Percentiles rank a stretch among this genome's conserved stretches.
Evolutionary conservation across 768 basidiomycete species (phyloP).

Genomic region (Calocybe indica): DNA sequence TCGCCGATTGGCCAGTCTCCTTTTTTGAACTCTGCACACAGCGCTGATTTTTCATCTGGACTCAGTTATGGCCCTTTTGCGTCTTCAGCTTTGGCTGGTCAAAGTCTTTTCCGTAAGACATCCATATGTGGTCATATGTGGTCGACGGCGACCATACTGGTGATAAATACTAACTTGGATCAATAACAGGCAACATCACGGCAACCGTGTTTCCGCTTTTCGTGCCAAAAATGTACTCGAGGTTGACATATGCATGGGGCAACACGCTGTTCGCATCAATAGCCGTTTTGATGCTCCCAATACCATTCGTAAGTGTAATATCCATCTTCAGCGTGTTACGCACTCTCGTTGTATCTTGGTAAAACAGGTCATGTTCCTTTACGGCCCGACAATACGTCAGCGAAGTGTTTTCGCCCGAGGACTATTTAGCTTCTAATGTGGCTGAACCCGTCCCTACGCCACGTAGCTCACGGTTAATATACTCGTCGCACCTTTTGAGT

Average conservation of each 20-base stretch:
- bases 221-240: constrained; percentile 52
- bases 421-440: no score
- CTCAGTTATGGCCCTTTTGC: constrained; percentile 53
- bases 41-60: no score
- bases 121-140: constrained; percentile 5
- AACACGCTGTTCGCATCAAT: constrained; percentile 51
- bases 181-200: constrained; percentile 36
- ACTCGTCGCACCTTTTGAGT: no score
- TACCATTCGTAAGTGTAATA: constrained; percentile 47
- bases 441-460: no score
- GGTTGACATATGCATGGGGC: constrained; percentile 54
- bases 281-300: constrained; percentile 48
- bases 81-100: constrained; percentile 63
- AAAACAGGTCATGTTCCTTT: constrained; percentile 34
- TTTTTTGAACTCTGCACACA: neutral
- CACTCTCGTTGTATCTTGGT: neutral
- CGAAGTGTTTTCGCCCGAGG: no score
- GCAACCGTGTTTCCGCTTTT: constrained; percentile 59
- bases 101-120: constrained; percentile 48
- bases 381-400: constrained; percentile 31
- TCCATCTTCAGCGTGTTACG: neutral
- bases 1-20: constrained; percentile 52
- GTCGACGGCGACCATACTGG: neutral
- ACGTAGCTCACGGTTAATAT: no score
- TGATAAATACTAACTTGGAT: neutral